Evolutionary conservation across 2,329 filamentous ascomycete species (phyloP).

Genomic region (Diplodia sapinea): DNA sequence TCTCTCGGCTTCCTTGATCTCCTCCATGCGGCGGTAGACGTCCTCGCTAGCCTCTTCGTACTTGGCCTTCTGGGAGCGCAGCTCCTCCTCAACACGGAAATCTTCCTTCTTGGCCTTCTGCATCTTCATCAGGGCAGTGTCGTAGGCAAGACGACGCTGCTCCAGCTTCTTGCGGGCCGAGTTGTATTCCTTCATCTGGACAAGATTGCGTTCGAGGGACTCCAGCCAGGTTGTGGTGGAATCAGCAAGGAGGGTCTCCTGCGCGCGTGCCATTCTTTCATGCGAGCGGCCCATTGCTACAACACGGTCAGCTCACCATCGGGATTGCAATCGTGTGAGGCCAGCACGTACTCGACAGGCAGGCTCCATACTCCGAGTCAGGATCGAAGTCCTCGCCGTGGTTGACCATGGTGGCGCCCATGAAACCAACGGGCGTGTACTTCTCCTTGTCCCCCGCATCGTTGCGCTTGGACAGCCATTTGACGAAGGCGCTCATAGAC

Average conservation of each 20-base stretch:
- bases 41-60: slow-evolving; percentile 96
- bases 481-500: slow-evolving; percentile 84
- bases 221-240: slow-evolving; percentile 87
- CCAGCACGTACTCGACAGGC: slow-evolving; percentile 68
- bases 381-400: slow-evolving; percentile 93
- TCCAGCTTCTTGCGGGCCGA: slow-evolving; percentile 95
- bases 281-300: slow-evolving; percentile 81
- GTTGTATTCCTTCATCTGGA: slow-evolving; percentile 98
- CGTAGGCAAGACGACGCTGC: slow-evolving; percentile 84
- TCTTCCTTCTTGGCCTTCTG: slow-evolving; percentile 94
- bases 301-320: slow-evolving; percentile 34
- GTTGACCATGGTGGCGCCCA: slow-evolving; percentile 83
- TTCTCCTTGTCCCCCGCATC: slow-evolving; percentile 91
- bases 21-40: slow-evolving; percentile 89
- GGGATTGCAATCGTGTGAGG: neutral
- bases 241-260: slow-evolving; percentile 80
- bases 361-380: slow-evolving; percentile 89
- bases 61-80: slow-evolving; percentile 88
- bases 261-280: slow-evolving; percentile 82
- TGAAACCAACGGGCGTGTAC: slow-evolving; percentile 74
- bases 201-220: slow-evolving; percentile 83
- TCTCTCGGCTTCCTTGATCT: slow-evolving; percentile 89
- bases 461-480: slow-evolving; percentile 82
- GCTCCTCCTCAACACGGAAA: slow-evolving; percentile 89
- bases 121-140: slow-evolving; percentile 87